phyloP scores from a whole-genome alignment of 768 basidiomycete species.

The Boletus tomentosulus region DNA sequence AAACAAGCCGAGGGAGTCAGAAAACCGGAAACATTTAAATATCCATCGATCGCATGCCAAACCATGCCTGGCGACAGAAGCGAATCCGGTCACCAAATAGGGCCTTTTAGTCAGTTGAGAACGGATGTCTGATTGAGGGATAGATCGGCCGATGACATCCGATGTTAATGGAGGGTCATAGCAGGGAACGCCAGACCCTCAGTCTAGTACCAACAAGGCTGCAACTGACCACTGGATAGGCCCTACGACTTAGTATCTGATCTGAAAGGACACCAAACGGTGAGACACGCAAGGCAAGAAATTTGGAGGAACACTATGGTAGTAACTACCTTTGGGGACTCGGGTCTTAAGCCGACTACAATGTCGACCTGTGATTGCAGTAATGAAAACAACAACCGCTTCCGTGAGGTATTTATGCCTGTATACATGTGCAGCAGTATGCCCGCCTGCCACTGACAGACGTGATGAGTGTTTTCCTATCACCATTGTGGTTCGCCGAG shows the following conservation, averaged over 20 bases:
- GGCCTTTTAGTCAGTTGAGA: too few species aligned
- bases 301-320: neutral
- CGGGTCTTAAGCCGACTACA: neutral
- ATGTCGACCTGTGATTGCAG: neutral
- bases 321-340: neutral
- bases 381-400: too few species aligned
- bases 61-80: neutral
- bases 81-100: too few species aligned
- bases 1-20: neutral
- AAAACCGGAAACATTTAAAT: conserved; percentile 5
- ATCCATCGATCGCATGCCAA: neutral
- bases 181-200: neutral
- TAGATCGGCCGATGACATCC: conserved; percentile 10
- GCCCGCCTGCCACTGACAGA: neutral
- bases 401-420: neutral
- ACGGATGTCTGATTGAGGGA: neutral
- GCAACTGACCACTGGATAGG: neutral
- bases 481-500: neutral
- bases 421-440: neutral
- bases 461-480: neutral
- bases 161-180: neutral
- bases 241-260: neutral
- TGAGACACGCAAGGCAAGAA: neutral
- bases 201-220: neutral
- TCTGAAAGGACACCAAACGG: neutral